Evolutionary conservation across 2,329 filamentous ascomycete genomes (phyloP).

Genomic region (Penicillium oxalicum): DNA sequence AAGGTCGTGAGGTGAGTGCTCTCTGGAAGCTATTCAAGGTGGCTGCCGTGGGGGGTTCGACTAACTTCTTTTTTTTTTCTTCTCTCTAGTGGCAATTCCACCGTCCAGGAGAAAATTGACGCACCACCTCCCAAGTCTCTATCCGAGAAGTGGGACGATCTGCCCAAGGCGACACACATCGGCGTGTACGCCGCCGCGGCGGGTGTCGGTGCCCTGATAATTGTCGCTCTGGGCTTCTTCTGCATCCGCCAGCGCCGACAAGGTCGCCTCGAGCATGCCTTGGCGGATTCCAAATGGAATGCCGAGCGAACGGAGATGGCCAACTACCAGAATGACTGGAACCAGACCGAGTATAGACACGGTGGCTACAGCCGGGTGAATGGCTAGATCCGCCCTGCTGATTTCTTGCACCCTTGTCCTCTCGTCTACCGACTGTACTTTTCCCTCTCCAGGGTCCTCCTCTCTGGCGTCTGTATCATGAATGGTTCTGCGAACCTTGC

Average conservation of each 20-base stretch:
- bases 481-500: conserved; percentile 10
- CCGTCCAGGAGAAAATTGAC: conserved; percentile 41
- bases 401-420: neutral
- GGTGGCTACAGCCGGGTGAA: conserved; percentile 26
- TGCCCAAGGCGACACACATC: conserved; percentile 45
- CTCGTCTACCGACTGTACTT: neutral
- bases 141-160: conserved; percentile 39
- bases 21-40: conserved; percentile 4
- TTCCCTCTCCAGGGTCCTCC: neutral
- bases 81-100: conserved; percentile 58
- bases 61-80: neutral
- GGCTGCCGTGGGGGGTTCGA: neutral
- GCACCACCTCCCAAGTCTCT: conserved; percentile 31
- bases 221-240: conserved; percentile 40
- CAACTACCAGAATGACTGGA: conserved; percentile 37
- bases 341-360: conserved; percentile 30
- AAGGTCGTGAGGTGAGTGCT: conserved; percentile 44
- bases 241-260: conserved; percentile 47
- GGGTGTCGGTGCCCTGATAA: conserved; percentile 25
- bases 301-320: conserved; percentile 36
- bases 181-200: conserved; percentile 41
- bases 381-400: conserved; percentile 5
- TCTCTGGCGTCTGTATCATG: neutral
- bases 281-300: conserved; percentile 44
- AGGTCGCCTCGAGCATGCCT: conserved; percentile 45